phyloP scores from a whole-genome alignment of 495 filamentous ascomycete genomes.

The Penicillium pulvis region DNA sequence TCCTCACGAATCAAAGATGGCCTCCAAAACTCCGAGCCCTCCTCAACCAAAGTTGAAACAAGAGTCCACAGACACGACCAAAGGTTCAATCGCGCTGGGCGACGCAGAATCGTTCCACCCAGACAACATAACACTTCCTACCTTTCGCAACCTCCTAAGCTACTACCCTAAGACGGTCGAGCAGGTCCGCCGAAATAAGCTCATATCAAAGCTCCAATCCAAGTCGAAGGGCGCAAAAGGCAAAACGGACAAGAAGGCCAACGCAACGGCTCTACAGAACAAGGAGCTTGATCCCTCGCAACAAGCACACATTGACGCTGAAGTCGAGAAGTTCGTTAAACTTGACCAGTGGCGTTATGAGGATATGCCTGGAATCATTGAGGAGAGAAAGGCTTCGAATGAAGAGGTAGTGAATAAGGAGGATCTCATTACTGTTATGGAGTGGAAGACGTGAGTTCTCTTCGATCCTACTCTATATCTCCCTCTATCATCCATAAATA shows the following conservation, averaged over 20 bases:
- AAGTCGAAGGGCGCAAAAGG: constrained; percentile 20
- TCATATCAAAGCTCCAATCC: constrained; percentile 22
- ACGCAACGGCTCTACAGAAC: constrained; percentile 10
- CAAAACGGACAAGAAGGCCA: background rate
- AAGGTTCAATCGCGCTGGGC: background rate
- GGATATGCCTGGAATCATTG: constrained; percentile 23
- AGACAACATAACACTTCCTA: constrained; percentile 29
- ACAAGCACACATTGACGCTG: constrained; percentile 18
- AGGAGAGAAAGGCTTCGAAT: constrained; percentile 7
- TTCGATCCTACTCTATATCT: constrained; percentile 1
- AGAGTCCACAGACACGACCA: background rate
- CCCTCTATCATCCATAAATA: background rate
- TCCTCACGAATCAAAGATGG: background rate
- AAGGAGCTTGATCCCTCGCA: constrained; percentile 14
- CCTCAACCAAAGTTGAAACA: background rate
- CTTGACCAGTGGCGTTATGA: constrained; percentile 43
- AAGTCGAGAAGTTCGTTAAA: constrained; percentile 25
- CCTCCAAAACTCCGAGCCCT: background rate
- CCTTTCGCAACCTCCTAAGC: constrained; percentile 34
- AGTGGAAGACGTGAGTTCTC: constrained; percentile 74
- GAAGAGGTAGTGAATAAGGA: constrained; percentile 27
- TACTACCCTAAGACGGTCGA: constrained; percentile 35
- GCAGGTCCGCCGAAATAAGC: constrained; percentile 28
- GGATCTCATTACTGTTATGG: constrained; percentile 52
- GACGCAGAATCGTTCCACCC: constrained; percentile 24